These are phyloP conservation scores for Gossypium arboreum DNA, from an alignment of 345 rosid genomes.

Conservation along the genomic window DNA sequence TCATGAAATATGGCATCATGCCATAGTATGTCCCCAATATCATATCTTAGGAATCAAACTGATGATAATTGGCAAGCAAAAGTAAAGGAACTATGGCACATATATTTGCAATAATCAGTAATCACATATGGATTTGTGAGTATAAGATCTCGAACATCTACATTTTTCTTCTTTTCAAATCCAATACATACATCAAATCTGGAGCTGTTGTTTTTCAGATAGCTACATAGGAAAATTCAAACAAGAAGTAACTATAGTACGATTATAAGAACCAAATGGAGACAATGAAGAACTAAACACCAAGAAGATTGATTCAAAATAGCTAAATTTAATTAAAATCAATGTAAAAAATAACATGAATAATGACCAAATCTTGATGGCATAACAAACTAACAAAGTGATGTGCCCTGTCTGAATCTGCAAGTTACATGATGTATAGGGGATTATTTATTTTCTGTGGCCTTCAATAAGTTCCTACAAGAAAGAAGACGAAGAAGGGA, in stretches of 20 bases:
- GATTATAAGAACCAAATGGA: neutral
- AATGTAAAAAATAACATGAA: neutral
- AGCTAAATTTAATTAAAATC: neutral
- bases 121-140: neutral
- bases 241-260: neutral
- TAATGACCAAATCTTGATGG: neutral
- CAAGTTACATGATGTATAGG: neutral
- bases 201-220: neutral
- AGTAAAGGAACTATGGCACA: neutral
- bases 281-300: neutral
- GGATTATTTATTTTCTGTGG: neutral
- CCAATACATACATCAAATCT: neutral
- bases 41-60: neutral
- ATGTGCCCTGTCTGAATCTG: neutral
- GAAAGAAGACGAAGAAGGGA: too few relatives aligned
- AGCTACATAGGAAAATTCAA: neutral
- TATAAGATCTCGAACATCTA: neutral
- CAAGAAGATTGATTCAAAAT: neutral
- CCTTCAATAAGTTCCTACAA: neutral
- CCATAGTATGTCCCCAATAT: neutral
- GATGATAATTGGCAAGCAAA: neutral
- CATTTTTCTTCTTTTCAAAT: neutral
- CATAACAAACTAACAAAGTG: neutral
- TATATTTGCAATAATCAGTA: neutral
- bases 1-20: neutral